phyloP scores from a whole-genome alignment of 2,329 filamentous ascomycete species.

The Pseudocercospora fijiensis region DNA sequence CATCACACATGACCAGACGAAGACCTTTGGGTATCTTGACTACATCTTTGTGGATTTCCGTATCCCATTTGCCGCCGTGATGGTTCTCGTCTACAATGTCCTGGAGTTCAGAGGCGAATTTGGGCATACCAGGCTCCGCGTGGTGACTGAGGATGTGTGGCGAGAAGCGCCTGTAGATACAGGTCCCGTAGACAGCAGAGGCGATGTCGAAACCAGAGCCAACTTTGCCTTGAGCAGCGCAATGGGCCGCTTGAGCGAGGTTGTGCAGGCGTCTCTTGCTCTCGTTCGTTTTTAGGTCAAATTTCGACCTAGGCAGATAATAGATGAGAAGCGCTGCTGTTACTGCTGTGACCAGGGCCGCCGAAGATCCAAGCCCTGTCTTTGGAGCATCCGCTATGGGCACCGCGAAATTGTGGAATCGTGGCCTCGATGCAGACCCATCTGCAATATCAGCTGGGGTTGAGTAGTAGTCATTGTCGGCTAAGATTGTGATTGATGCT shows the following conservation, averaged over 20 bases:
- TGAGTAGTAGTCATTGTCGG: slow-evolving; percentile 97
- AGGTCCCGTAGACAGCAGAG: slow-evolving; percentile 86
- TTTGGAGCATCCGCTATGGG: slow-evolving; percentile 80
- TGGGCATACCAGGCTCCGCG: slow-evolving; percentile 63
- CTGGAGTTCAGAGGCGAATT: slow-evolving; percentile 66
- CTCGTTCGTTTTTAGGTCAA: slow-evolving; percentile 56
- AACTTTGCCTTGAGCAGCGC: slow-evolving; percentile 93
- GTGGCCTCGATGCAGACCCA: slow-evolving; percentile 35
- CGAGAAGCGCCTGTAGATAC: slow-evolving; percentile 88
- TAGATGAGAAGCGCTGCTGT: slow-evolving; percentile 74
- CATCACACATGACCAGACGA: slow-evolving; percentile 88
- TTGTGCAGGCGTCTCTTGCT: slow-evolving; percentile 75
- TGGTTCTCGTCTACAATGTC: slow-evolving; percentile 63
- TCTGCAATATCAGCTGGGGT: slow-evolving; percentile 50
- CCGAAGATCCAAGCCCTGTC: slow-evolving; percentile 91
- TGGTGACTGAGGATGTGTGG: slow-evolving; percentile 68
- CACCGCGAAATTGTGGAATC: slow-evolving; percentile 77
- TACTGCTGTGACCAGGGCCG: slow-evolving; percentile 86
- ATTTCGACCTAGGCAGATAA: slow-evolving; percentile 61
- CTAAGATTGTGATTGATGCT: slow-evolving; percentile 78
- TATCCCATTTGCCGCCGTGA: slow-evolving; percentile 66
- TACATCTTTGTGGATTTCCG: slow-evolving; percentile 67
- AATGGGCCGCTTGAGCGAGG: slow-evolving; percentile 88
- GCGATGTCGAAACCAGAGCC: slow-evolving; percentile 96
- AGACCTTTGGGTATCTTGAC: slow-evolving; percentile 71